Evolutionary conservation across 345 rosid genomes (phyloP).

Genomic region (Rhodomyrtus tomentosa): DNA sequence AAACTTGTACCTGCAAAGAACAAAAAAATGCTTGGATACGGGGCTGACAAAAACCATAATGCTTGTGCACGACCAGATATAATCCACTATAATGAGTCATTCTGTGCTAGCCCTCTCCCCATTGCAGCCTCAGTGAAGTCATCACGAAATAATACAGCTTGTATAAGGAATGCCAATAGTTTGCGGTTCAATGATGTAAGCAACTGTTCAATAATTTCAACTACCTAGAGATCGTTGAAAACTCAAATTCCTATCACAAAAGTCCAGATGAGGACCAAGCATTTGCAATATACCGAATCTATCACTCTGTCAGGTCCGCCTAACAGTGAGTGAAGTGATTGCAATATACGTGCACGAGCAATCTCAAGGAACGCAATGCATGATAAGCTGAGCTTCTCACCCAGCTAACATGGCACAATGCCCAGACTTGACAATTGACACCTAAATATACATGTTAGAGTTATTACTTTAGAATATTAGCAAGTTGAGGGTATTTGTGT

Average conservation of each 20-base stretch:
- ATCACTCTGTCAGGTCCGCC: neutral
- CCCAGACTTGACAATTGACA: neutral
- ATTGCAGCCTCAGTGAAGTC: neutral
- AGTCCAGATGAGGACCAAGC: neutral
- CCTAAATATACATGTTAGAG: neutral
- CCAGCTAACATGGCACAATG: neutral
- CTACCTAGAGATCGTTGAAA: neutral
- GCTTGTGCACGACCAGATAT: neutral
- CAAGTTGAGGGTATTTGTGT: too few species aligned
- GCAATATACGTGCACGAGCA: neutral
- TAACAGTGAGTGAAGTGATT: neutral
- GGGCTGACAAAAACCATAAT: neutral
- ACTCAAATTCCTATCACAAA: neutral
- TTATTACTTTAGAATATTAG: too few species aligned
- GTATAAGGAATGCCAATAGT: neutral
- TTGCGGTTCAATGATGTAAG: neutral
- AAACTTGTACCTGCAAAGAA: slow-evolving; percentile 73
- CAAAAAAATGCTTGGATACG: neutral
- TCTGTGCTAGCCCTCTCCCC: neutral
- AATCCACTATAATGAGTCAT: neutral
- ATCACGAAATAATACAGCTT: neutral
- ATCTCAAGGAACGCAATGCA: neutral
- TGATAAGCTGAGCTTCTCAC: neutral
- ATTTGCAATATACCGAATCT: neutral
- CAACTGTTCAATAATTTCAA: neutral